Percentiles rank a stretch among this genome's conserved stretches.
phyloP scores from a whole-genome alignment of 1,284 basidiomycete genomes.

The Agaricales sp. region DNA sequence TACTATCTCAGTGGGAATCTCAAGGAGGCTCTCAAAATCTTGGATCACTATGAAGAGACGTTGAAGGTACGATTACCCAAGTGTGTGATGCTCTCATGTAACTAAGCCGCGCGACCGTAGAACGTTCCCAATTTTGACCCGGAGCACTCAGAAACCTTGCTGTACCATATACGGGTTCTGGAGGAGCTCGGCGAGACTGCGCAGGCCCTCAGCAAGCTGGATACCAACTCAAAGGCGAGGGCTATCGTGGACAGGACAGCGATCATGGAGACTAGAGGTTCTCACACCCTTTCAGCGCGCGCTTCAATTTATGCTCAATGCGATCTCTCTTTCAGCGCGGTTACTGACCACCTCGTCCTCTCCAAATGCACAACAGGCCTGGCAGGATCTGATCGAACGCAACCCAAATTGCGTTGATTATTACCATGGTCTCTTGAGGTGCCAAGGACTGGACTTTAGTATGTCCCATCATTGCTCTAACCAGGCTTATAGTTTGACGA shows the following conservation, averaged over 20 bases:
- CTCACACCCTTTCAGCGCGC: background rate
- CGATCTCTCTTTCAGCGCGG: slow-evolving; percentile 39
- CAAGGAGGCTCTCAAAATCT: slow-evolving; percentile 60
- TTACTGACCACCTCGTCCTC: slow-evolving; percentile 57
- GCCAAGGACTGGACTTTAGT: slow-evolving; percentile 63
- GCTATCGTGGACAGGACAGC: slow-evolving; percentile 64
- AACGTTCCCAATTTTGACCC: slow-evolving; percentile 69
- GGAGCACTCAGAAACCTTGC: slow-evolving; percentile 79
- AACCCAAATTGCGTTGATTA: slow-evolving; percentile 83
- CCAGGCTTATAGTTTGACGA: background rate
- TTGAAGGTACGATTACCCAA: slow-evolving; percentile 38
- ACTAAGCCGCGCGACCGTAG: slow-evolving; percentile 29
- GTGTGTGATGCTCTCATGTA: background rate
- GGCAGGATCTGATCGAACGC: slow-evolving; percentile 72
- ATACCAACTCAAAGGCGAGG: slow-evolving; percentile 53
- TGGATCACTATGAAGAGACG: slow-evolving; percentile 59
- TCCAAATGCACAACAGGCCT: slow-evolving; percentile 69
- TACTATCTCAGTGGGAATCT: slow-evolving; percentile 79
- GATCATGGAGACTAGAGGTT: slow-evolving; percentile 67
- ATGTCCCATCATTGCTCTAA: slow-evolving; percentile 12
- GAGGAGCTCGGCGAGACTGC: slow-evolving; percentile 66
- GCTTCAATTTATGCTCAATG: slow-evolving; percentile 8
- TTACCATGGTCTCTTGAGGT: slow-evolving; percentile 65
- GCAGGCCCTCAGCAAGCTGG: slow-evolving; percentile 54
- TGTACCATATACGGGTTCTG: slow-evolving; percentile 77